Evolutionary conservation across 139 green algal genomes (phyloP).

Genomic region (Pedinophyceae sp.): DNA sequence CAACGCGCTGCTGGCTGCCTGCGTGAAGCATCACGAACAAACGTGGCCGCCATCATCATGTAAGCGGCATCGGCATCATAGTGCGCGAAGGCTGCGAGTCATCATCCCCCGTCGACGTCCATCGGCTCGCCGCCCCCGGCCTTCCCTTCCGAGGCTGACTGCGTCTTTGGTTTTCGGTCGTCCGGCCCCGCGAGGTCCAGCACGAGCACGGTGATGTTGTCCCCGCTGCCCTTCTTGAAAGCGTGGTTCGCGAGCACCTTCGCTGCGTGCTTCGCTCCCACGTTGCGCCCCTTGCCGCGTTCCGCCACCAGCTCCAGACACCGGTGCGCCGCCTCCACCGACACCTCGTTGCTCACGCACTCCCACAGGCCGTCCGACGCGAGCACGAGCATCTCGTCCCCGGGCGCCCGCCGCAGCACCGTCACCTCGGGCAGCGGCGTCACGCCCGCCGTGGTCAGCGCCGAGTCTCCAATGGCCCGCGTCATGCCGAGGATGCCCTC

Average conservation of each 20-base stretch:
- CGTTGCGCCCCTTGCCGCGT: background rate
- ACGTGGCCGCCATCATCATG: too few species aligned
- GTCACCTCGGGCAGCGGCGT: slow-evolving; percentile 8
- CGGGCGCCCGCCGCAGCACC: slow-evolving; percentile 9
- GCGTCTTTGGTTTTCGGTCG: too few species aligned
- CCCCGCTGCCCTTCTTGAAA: background rate
- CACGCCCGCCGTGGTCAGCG: background rate
- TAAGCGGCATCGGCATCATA: too few species aligned
- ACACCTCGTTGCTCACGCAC: background rate
- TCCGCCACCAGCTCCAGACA: background rate
- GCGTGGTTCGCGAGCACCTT: background rate
- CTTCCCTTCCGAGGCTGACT: too few species aligned
- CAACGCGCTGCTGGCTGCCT: too few species aligned
- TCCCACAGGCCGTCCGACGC: background rate
- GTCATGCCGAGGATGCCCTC: background rate
- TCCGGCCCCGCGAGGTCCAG: too few species aligned
- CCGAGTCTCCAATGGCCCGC: background rate
- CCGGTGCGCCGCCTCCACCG: background rate
- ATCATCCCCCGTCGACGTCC: too few species aligned
- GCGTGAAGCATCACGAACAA: too few species aligned
- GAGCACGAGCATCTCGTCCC: background rate
- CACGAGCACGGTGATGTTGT: background rate
- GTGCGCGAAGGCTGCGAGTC: too few species aligned
- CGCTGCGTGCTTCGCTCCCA: background rate
- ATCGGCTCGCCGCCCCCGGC: too few species aligned